Evolutionary conservation across 352 stramenopile genomes (phyloP).

Genomic region (Globisporangium paroecandrum): DNA sequence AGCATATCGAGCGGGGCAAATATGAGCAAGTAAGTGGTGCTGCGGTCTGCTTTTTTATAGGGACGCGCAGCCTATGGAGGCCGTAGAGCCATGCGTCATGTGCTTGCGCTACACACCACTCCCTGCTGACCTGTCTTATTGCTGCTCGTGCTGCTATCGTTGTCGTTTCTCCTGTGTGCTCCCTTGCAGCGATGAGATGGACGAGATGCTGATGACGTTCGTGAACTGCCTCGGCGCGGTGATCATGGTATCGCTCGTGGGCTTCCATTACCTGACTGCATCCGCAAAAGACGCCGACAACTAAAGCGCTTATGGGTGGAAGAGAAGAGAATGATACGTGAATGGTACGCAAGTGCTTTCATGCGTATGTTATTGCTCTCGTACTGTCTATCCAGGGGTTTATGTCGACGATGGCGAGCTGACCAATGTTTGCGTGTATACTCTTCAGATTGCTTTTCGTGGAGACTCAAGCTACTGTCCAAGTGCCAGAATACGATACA

Average conservation of each 20-base stretch:
- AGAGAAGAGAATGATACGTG: background rate
- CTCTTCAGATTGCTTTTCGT: background rate
- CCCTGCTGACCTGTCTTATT: background rate
- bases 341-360: background rate
- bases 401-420: background rate
- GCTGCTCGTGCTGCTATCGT: conserved; percentile 7
- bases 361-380: background rate
- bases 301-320: conserved; percentile 24
- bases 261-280: conserved; percentile 87
- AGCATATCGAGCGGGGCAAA: conserved; percentile 8
- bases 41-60: background rate
- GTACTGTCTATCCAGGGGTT: background rate
- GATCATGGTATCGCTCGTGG: conserved; percentile 87
- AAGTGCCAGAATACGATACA: background rate
- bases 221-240: conserved; percentile 84
- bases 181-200: conserved; percentile 75
- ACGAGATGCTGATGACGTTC: conserved; percentile 83
- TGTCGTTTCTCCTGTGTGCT: conserved; percentile 6
- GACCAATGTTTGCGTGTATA: background rate
- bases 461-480: background rate
- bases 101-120: background rate
- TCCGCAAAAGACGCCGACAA: conserved; percentile 78
- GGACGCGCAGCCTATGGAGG: no score
- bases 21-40: conserved; percentile 11
- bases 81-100: background rate